Conservation (phyloP, 208 protist species). For the Acanthamoeba lenticulata region DNA sequence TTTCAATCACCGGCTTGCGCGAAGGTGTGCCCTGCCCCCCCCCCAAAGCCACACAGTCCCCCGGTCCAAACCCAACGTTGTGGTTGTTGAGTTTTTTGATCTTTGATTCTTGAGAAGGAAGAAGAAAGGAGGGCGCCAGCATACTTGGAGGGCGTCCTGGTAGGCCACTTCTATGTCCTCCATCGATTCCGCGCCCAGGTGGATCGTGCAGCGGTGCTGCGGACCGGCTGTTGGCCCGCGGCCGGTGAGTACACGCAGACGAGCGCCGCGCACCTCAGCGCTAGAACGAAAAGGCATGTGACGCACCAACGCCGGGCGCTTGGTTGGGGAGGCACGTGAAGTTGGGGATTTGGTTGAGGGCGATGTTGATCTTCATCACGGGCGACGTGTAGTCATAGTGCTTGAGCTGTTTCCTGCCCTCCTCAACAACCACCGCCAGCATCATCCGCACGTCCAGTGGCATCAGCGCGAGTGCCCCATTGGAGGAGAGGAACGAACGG, state of each 20-base stretch:
- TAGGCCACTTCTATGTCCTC: conserved; percentile 72
- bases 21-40: conserved; percentile 44
- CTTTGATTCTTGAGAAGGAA: neutral
- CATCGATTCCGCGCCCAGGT: conserved; percentile 71
- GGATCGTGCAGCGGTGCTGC: conserved; percentile 82
- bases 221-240: conserved; percentile 72
- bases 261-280: no score
- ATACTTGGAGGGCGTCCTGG: conserved; percentile 54
- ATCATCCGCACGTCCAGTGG: neutral
- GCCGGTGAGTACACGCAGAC: no score
- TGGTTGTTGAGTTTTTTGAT: no score
- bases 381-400: conserved; percentile 63
- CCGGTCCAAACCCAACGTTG: no score
- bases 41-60: neutral
- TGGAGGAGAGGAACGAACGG: neutral
- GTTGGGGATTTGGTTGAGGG: conserved; percentile 78
- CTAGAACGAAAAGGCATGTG: neutral
- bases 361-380: conserved; percentile 83
- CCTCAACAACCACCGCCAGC: neutral
- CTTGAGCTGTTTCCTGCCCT: conserved; percentile 2
- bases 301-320: conserved; percentile 1
- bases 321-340: conserved; percentile 70
- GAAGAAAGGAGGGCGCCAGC: neutral
- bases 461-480: no score
- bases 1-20: conserved; percentile 71